Percentiles rank a stretch among this genome's conserved stretches.
Conservation (phyloP, 768 basidiomycete genomes). For the Rhizopogon vulgaris region DNA sequence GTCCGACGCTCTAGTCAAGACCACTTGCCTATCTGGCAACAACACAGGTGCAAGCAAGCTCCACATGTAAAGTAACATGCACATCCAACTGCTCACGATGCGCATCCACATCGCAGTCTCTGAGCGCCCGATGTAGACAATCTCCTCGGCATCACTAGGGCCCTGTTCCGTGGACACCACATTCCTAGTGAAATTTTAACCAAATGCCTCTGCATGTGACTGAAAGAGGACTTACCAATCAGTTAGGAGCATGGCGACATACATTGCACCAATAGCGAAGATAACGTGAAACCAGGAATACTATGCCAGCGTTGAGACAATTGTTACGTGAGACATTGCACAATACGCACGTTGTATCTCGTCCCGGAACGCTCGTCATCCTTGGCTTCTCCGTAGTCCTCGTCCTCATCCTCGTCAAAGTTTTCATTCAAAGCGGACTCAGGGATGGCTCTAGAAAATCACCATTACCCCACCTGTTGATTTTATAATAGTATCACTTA, state of each 20-base stretch:
- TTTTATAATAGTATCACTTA: slow-evolving; percentile 26
- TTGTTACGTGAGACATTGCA: neutral
- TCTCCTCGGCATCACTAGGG: slow-evolving; percentile 47
- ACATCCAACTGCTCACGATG: slow-evolving; percentile 93
- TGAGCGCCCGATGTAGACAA: slow-evolving; percentile 91
- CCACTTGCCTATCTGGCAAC: slow-evolving; percentile 79
- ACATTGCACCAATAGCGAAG: slow-evolving; percentile 94
- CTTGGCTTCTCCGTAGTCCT: slow-evolving; percentile 62
- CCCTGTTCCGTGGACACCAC: slow-evolving; percentile 55
- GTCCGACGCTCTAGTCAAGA: neutral
- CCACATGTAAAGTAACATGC: slow-evolving; percentile 81
- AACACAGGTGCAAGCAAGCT: slow-evolving; percentile 82
- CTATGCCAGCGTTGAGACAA: slow-evolving; percentile 32
- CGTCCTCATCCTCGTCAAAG: slow-evolving; percentile 64
- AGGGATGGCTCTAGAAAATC: slow-evolving; percentile 67
- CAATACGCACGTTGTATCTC: slow-evolving; percentile 76
- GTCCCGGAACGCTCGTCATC: slow-evolving; percentile 95
- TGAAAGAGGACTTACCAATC: slow-evolving; percentile 74
- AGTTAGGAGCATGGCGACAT: slow-evolving; percentile 93
- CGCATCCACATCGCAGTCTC: slow-evolving; percentile 99
- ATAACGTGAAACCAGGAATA: slow-evolving; percentile 99
- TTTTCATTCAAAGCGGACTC: slow-evolving; percentile 83
- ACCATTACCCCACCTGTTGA: neutral
- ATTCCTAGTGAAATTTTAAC: slow-evolving; percentile 45
- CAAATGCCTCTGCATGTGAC: slow-evolving; percentile 2